phyloP scores from a whole-genome alignment of 306 rosid species.

The Delonix regia region DNA sequence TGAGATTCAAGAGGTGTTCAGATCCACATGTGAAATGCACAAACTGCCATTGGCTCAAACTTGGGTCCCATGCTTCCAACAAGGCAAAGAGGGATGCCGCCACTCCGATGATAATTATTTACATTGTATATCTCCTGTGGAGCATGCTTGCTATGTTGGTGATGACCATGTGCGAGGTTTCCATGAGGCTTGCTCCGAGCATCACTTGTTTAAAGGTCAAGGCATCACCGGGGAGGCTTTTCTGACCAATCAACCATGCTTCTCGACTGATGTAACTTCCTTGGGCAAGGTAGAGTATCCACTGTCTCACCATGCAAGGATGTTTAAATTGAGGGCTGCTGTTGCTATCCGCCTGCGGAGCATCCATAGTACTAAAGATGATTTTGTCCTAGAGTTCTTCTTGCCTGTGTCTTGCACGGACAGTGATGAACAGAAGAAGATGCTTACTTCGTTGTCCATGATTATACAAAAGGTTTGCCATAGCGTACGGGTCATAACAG shows the following conservation, averaged over 20 bases:
- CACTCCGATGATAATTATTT: constrained; percentile 76
- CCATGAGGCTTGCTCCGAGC: constrained; percentile 97
- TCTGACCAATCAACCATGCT: constrained; percentile 81
- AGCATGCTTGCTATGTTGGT: constrained; percentile 78
- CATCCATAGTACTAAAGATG: constrained; percentile 58
- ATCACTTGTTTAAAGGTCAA: constrained; percentile 94
- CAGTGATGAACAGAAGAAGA: constrained; percentile 71
- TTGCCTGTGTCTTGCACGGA: constrained; percentile 80
- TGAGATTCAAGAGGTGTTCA: constrained; percentile 72
- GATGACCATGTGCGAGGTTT: constrained; percentile 58
- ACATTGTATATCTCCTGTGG: constrained; percentile 88
- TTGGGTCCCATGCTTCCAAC: constrained; percentile 83
- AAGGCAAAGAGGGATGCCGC: constrained; percentile 80
- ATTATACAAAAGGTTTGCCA: constrained; percentile 67
- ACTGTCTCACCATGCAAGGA: constrained; percentile 81
- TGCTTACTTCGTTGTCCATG: constrained; percentile 79
- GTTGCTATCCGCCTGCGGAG: constrained; percentile 92
- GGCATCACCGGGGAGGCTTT: constrained; percentile 89
- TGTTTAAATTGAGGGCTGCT: constrained; percentile 77
- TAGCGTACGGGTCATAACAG: constrained; percentile 75
- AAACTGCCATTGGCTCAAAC: constrained; percentile 92
- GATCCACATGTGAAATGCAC: constrained; percentile 82
- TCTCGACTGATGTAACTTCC: constrained; percentile 72
- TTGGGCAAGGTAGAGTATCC: constrained; percentile 80
- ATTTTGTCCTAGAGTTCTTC: constrained; percentile 94